A percentile compares a stretch with the other conserved stretches of the same genome.
These are phyloP conservation scores for Acorus calamus DNA, from an alignment of 106 monocot genomes.

Conservation along the genomic window DNA sequence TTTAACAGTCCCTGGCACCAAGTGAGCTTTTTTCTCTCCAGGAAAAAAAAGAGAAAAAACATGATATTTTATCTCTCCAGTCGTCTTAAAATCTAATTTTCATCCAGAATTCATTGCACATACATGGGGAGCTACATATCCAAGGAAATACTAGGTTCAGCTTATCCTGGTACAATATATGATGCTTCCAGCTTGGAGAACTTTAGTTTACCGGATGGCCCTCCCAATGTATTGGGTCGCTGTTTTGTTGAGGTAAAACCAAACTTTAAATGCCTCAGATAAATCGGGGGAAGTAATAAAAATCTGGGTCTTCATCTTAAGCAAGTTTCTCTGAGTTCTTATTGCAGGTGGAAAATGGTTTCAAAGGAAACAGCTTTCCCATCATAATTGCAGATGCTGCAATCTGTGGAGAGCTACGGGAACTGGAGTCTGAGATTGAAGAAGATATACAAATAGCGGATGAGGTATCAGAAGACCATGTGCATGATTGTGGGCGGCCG, in stretches of 20 bases:
- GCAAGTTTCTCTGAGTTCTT: neutral
- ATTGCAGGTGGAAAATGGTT: conserved; percentile 90
- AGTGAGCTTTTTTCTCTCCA: conserved; percentile 36
- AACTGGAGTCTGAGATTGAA: conserved; percentile 68
- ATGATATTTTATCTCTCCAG: neutral
- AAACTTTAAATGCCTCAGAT: no score
- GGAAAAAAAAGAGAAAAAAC: no score
- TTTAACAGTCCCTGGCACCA: conserved; percentile 75
- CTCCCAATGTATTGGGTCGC: conserved; percentile 48
- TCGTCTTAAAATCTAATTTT: neutral
- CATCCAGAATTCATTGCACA: conserved; percentile 81
- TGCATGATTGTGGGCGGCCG: conserved; percentile 2
- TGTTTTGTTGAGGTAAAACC: conserved; percentile 76
- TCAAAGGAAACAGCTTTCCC: conserved; percentile 94
- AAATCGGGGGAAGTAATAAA: no score
- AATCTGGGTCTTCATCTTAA: no score
- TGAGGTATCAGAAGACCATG: conserved; percentile 17
- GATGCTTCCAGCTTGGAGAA: conserved; percentile 72
- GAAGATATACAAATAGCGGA: conserved; percentile 19
- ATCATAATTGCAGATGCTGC: conserved; percentile 64
- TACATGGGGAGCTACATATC: conserved; percentile 68
- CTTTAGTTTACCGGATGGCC: conserved; percentile 57
- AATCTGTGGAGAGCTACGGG: conserved; percentile 74
- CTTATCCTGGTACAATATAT: conserved; percentile 67
- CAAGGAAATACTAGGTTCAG: conserved; percentile 66